Evolutionary conservation across 1,139 yeast species (phyloP).

Genomic region (Taphrina wiesneri): DNA sequence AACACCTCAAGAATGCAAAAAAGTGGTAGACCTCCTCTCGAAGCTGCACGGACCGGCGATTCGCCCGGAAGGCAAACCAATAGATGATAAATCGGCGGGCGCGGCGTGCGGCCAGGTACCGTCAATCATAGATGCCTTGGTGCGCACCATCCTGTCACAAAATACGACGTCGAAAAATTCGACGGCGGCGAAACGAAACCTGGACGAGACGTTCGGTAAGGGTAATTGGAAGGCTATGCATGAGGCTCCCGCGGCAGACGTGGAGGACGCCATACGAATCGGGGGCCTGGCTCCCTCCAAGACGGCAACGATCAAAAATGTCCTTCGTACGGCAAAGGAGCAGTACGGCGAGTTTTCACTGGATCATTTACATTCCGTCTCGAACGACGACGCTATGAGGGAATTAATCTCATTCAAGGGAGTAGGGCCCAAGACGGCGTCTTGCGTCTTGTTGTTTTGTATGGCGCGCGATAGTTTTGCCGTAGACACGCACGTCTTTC

Average conservation of each 20-base stretch:
- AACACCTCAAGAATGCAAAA: conserved; percentile 26
- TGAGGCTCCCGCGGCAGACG: conserved; percentile 19
- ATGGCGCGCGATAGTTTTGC: conserved; percentile 35
- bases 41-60: conserved; percentile 20
- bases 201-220: conserved; percentile 26
- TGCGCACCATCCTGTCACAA: conserved; percentile 33
- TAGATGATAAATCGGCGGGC: conserved; percentile 21
- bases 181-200: conserved; percentile 18
- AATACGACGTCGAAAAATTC: conserved; percentile 31
- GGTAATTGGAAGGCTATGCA: conserved; percentile 30
- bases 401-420: conserved; percentile 33
- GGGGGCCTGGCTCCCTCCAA: conserved; percentile 33
- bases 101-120: conserved; percentile 34
- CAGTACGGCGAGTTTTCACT: conserved; percentile 21
- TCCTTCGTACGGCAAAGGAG: conserved; percentile 14
- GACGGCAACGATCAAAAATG: conserved; percentile 30
- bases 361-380: conserved; percentile 25
- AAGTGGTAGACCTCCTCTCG: conserved; percentile 20
- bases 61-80: conserved; percentile 16
- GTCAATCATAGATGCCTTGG: conserved; percentile 31
- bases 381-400: conserved; percentile 33
- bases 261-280: conserved; percentile 24
- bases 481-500: conserved; percentile 35
- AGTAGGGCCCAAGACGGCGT: conserved; percentile 35
- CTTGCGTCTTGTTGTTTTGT: conserved; percentile 32